Percentiles rank a stretch among this genome's conserved stretches.
Evolutionary conservation across 495 filamentous ascomycete species (phyloP).

Genomic region (Penicillium cataractarum): DNA sequence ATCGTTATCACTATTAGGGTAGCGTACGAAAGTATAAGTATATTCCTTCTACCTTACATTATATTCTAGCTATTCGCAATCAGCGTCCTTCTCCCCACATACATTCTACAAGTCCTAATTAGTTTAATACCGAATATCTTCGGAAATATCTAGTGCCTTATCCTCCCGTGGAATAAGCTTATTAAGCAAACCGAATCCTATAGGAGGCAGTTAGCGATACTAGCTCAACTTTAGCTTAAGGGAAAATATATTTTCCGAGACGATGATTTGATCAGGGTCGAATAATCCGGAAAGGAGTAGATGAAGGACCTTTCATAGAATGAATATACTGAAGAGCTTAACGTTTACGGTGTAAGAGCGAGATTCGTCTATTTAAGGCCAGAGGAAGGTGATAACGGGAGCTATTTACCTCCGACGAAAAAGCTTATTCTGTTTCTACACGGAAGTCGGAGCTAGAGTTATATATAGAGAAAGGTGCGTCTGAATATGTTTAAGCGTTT

Average conservation of each 20-base stretch:
- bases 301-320: background rate
- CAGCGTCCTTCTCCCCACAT: background rate
- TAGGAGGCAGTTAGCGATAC: conserved; percentile 1
- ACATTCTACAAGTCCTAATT: background rate
- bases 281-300: background rate
- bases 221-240: conserved; percentile 4
- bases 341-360: conserved; percentile 6
- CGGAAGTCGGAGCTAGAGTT: conserved; percentile 11
- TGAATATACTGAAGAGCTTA: background rate
- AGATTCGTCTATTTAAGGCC: conserved; percentile 7
- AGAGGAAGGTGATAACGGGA: background rate
- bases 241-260: conserved; percentile 9
- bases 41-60: background rate
- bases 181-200: background rate
- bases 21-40: background rate
- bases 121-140: background rate
- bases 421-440: conserved; percentile 3
- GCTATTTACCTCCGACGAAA: background rate
- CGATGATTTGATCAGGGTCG: background rate
- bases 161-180: conserved; percentile 1
- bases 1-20: background rate
- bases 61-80: conserved; percentile 3
- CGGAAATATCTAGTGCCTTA: conserved; percentile 2
- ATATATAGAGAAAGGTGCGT: conserved; percentile 11
- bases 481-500: background rate